Evolutionary conservation across 306 rosid genomes (phyloP), one percentile per base, ranked within the genome.

Genomic region (Trifolium dubium): DNA sequence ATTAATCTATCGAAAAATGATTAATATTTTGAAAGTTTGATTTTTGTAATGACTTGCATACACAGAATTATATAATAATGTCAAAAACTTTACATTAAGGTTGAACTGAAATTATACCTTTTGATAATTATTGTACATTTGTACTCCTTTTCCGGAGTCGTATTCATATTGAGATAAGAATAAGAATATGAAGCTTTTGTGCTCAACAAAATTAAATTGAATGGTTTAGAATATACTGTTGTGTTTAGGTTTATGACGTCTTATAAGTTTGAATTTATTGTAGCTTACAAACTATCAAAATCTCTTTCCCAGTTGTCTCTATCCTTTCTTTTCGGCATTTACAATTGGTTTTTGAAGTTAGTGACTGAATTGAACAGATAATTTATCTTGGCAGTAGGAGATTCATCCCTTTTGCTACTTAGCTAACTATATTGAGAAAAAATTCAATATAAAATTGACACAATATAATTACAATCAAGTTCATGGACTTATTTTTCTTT

Each of bases 351-450:
- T 77, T 68, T 67, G 8, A 66, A 58, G 62, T 76, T 31, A 67
- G 67, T 56, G 69, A 67, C 32, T 76, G 67, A 67, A 67, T 44
- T 69, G 62, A 47, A 47, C 63, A 23, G 19, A 67, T 50, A 77
- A 69, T 50, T 47, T 69, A 35, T 28, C 23, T 28, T 28, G 4
- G 6, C 41, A 14, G n/a, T 28, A 13, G 44, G 67, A 61, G 64
- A 31, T 59, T 59, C 5, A 10, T 30, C 50, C 56, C 4, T 30
- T 54, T 54, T 40, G 17, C 12, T 76, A 43, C 37, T 12, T 31
- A 11, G 30, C 28, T 13, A 59, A 59, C 32, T 59, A 4, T 31
- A 13, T 2, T 59, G 65, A 59, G 18, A 59, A 12, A 4, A 2
- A 5, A 0, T 5, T 13, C 14, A 13, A 6, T 31, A 59, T 17